A percentile compares a stretch with the other conserved stretches of the same genome.
Conservation (phyloP, 1,139 yeast species). For the Meyerozyma guilliermondii region DNA sequence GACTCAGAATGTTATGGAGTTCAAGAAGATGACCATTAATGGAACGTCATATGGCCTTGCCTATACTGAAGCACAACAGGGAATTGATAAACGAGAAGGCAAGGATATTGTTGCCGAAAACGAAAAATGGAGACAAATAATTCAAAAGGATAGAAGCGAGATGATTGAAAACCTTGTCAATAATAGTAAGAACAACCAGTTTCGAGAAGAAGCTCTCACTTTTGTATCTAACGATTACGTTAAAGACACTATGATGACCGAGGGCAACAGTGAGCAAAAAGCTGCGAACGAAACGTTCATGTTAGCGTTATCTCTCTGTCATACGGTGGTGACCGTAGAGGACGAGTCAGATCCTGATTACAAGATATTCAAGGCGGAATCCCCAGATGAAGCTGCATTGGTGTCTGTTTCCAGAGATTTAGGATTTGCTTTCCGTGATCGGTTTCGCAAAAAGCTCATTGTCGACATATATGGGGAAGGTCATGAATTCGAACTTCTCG, state of each 20-base stretch:
- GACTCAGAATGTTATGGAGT: constrained; percentile 96
- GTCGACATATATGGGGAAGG: constrained; percentile 72
- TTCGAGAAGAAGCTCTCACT: constrained; percentile 63
- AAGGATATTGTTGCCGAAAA: constrained; percentile 69
- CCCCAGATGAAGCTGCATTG: constrained; percentile 98
- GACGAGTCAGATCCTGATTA: constrained; percentile 53
- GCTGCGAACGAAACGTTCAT: constrained; percentile 69
- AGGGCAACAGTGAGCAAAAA: constrained; percentile 50
- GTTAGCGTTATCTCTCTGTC: constrained; percentile 87
- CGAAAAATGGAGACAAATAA: constrained; percentile 55
- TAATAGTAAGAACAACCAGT: constrained; percentile 50
- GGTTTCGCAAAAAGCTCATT: constrained; percentile 67
- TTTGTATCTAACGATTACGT: constrained; percentile 67
- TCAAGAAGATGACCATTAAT: constrained; percentile 84
- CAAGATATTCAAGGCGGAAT: constrained; percentile 75
- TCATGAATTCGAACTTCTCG: constrained; percentile 67
- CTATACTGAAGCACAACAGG: constrained; percentile 93
- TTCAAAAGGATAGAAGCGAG: constrained; percentile 53
- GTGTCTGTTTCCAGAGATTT: constrained; percentile 91
- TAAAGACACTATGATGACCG: constrained; percentile 27
- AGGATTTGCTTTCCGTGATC: constrained; percentile 75
- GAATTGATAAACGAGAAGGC: constrained; percentile 85
- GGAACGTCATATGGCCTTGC: constrained; percentile 92
- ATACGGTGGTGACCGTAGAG: constrained; percentile 81
- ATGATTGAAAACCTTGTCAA: constrained; percentile 58